These are phyloP conservation scores for Tausonia pullulans DNA, from an alignment of 1,284 basidiomycete species.

Conservation along the genomic window DNA sequence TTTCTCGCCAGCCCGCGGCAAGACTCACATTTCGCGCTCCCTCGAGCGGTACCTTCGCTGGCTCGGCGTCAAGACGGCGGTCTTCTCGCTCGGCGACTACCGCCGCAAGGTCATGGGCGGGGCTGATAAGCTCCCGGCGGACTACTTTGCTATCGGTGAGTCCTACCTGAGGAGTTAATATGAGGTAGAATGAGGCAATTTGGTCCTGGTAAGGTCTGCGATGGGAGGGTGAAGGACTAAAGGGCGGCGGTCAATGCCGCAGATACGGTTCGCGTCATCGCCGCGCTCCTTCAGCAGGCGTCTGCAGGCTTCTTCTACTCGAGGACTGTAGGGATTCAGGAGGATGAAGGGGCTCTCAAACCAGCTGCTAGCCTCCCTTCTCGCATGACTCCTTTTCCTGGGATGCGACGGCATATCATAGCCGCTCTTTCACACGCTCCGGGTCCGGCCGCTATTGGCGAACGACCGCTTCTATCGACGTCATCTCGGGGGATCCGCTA, in stretches of 20 bases:
- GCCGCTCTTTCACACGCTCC: too few relatives aligned
- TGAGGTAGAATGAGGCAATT: not conserved
- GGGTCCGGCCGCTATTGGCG: too few relatives aligned
- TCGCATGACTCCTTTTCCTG: too few relatives aligned
- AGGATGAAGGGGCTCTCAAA: too few relatives aligned
- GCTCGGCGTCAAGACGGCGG: constrained; percentile 92
- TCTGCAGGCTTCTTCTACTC: too few relatives aligned
- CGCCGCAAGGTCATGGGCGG: constrained; percentile 80
- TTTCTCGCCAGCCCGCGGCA: constrained; percentile 56
- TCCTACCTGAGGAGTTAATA: constrained; percentile 8
- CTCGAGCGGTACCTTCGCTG: constrained; percentile 93
- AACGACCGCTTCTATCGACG: too few relatives aligned
- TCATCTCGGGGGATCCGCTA: too few relatives aligned
- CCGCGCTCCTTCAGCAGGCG: too few relatives aligned
- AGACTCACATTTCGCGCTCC: constrained; percentile 91
- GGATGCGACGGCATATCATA: too few relatives aligned
- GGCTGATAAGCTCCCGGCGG: constrained; percentile 71
- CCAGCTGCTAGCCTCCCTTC: too few relatives aligned
- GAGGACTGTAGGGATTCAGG: too few relatives aligned
- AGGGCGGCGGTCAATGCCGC: constrained; percentile 11
- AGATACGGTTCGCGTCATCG: too few relatives aligned
- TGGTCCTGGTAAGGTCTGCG: not conserved
- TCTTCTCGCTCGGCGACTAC: constrained; percentile 91
- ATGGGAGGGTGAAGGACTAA: not conserved
- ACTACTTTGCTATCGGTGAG: constrained; percentile 80